Evolutionary conservation across 2,329 filamentous ascomycete genomes (phyloP), one percentile per base, ranked within the genome.

Genomic region (Apiospora rasikravindrae): DNA sequence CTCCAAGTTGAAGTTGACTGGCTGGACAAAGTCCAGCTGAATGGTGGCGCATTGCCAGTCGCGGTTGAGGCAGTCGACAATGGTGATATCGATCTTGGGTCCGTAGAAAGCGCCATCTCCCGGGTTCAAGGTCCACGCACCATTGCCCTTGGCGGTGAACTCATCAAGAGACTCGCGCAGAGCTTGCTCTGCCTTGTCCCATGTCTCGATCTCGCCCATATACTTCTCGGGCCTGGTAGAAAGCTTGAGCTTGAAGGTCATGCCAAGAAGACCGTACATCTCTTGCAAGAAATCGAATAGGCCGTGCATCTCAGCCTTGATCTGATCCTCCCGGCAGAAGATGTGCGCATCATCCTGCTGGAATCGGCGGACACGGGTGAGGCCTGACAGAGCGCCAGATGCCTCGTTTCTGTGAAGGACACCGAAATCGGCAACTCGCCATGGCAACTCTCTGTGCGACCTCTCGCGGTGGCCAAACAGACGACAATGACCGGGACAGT

Each of bases 101-200:
- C 96, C 96, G 82, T 99, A 99, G 85, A 98, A 99, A 70, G 96
- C 96, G 80, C 96, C 96, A 78, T 99, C 96, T 72, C 96, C 96
- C 73, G 94, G 93, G 83, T 98, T 98, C 69, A 98, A 87, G 82
- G 94, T 93, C 96, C 96, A 99, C 75, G 91, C 86, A 45, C 91
- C 88, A 73, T 92, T 89, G 64, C 75, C 79, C 26, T 83, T 82
- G 71, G 83, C 84, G 71, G 90, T 88, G 82, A 98, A 98, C 74
- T 91, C 88, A 75, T 96, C 89, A 68, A 99, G 87, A 24, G 95
- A 94, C 73, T 91, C 88, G 79, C 91, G 92, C 69, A 99, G 88
- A 81, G 93, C 94, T 22, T 86, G 87, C 83, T 99, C 96, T 47
- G 96, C 96, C 74, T 91, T 90, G 81, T 98, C 88, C 96, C 96